A percentile compares a stretch with the other conserved stretches of the same genome.
These are phyloP conservation scores for Microascus cirrosus DNA, from an alignment of 2,329 filamentous ascomycete genomes.

Conservation along the genomic window DNA sequence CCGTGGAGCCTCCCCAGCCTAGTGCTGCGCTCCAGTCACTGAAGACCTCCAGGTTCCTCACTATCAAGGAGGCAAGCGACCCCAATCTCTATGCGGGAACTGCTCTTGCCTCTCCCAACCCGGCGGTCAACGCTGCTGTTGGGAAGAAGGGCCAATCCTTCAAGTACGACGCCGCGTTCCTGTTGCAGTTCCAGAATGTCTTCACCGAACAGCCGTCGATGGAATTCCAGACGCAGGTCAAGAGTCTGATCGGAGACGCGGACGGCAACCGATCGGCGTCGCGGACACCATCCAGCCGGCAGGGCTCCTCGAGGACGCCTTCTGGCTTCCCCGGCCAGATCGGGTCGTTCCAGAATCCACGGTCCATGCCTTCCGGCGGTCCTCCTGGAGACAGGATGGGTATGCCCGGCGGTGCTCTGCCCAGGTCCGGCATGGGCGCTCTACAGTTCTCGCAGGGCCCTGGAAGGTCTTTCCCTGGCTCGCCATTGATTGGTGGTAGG, in stretches of 20 bases:
- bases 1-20: constrained; percentile 82
- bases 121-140: constrained; percentile 73
- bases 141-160: constrained; percentile 72
- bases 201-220: constrained; percentile 94
- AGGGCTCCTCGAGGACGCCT: constrained; percentile 17
- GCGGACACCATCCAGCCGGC: constrained; percentile 26
- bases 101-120: constrained; percentile 81
- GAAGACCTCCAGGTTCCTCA: constrained; percentile 81
- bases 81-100: constrained; percentile 1
- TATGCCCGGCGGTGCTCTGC: not conserved
- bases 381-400: not conserved
- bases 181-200: constrained; percentile 90
- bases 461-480: constrained; percentile 51
- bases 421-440: constrained; percentile 6
- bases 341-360: not conserved
- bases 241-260: constrained; percentile 67
- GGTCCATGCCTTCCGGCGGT: not conserved
- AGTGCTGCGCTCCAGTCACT: constrained; percentile 89
- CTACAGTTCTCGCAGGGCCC: constrained; percentile 5
- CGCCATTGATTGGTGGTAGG: constrained; percentile 44
- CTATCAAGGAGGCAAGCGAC: constrained; percentile 44
- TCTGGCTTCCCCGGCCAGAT: not conserved
- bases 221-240: constrained; percentile 88
- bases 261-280: constrained; percentile 32
- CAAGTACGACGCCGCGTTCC: constrained; percentile 90